phyloP scores from a whole-genome alignment of 2,329 filamentous ascomycete species.

The Xylaria multiplex region DNA sequence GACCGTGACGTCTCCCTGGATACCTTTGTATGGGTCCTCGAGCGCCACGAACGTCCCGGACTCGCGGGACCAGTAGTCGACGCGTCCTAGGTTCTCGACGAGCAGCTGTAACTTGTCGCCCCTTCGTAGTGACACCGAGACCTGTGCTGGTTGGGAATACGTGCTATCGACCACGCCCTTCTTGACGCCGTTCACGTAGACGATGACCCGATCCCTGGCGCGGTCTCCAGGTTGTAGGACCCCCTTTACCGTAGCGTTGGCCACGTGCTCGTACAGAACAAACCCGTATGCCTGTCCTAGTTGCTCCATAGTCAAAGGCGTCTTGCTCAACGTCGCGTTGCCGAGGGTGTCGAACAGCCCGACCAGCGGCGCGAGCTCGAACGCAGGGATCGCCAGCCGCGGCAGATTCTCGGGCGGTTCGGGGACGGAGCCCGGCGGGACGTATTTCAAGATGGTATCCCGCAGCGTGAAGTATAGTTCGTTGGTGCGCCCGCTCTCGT shows the following conservation, averaged over 20 bases:
- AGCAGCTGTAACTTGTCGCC: slow-evolving; percentile 57
- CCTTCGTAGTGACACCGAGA: slow-evolving; percentile 51
- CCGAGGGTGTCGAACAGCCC: slow-evolving; percentile 53
- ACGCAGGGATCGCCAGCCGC: slow-evolving; percentile 49
- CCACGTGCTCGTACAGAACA: slow-evolving; percentile 55
- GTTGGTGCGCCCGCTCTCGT: slow-evolving; percentile 59
- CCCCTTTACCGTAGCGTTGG: slow-evolving; percentile 45
- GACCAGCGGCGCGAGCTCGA: slow-evolving; percentile 52
- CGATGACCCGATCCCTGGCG: slow-evolving; percentile 57
- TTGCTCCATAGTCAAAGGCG: slow-evolving; percentile 57
- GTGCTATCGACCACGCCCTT: slow-evolving; percentile 59
- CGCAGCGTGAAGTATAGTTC: slow-evolving; percentile 56
- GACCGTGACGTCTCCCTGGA: slow-evolving; percentile 56
- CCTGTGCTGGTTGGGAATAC: slow-evolving; percentile 53
- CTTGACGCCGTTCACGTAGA: slow-evolving; percentile 57
- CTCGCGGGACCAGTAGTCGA: slow-evolving; percentile 55
- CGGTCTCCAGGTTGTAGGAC: slow-evolving; percentile 54
- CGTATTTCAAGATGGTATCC: slow-evolving; percentile 53
- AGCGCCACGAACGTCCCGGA: slow-evolving; percentile 48
- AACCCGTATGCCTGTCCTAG: slow-evolving; percentile 58
- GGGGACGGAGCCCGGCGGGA: slow-evolving; percentile 52
- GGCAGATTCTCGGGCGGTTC: slow-evolving; percentile 50
- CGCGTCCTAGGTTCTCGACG: slow-evolving; percentile 62
- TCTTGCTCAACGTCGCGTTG: slow-evolving; percentile 38
- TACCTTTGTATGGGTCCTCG: slow-evolving; percentile 58